phyloP scores from a whole-genome alignment of 2,329 filamentous ascomycete species.

The Tolypocladium tundrense region DNA sequence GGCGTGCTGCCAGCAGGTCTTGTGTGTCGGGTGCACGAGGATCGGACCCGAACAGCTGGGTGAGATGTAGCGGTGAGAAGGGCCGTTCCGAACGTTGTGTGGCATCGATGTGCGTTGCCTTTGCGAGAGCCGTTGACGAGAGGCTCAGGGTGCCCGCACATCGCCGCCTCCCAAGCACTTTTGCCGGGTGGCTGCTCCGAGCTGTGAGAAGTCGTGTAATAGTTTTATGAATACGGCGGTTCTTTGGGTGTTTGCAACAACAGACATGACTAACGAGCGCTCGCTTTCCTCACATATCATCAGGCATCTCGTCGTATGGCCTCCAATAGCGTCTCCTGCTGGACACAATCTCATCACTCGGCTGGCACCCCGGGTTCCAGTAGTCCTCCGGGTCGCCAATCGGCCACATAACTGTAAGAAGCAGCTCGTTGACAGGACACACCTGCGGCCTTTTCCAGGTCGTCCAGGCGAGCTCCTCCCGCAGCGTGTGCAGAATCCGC shows the following conservation, averaged over 20 bases:
- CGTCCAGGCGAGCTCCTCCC: conserved; percentile 45
- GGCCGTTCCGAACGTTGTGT: conserved; percentile 3
- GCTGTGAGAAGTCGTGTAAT: too few species aligned
- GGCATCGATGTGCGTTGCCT: background rate
- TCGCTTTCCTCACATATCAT: background rate
- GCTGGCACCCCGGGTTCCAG: conserved; percentile 22
- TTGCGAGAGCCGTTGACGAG: background rate
- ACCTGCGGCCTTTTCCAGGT: conserved; percentile 46
- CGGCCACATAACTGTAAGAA: conserved; percentile 56
- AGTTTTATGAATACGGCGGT: too few species aligned
- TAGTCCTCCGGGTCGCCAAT: conserved; percentile 45
- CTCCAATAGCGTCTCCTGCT: conserved; percentile 13
- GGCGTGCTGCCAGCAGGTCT: background rate
- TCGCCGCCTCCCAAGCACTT: background rate
- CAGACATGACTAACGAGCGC: background rate
- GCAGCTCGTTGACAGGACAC: conserved; percentile 44
- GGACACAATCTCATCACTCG: conserved; percentile 13
- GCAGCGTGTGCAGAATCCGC: conserved; percentile 20
- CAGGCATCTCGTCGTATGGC: background rate
- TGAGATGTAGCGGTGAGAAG: conserved; percentile 1
- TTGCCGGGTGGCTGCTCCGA: background rate
- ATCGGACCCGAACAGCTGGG: background rate
- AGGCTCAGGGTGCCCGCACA: background rate
- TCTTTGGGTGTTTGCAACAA: too few species aligned
- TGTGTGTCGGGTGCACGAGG: background rate